Evolutionary conservation across 768 basidiomycete species (phyloP), one percentile per base, ranked within the genome.

Genomic region (Lactifluus piperatus): DNA sequence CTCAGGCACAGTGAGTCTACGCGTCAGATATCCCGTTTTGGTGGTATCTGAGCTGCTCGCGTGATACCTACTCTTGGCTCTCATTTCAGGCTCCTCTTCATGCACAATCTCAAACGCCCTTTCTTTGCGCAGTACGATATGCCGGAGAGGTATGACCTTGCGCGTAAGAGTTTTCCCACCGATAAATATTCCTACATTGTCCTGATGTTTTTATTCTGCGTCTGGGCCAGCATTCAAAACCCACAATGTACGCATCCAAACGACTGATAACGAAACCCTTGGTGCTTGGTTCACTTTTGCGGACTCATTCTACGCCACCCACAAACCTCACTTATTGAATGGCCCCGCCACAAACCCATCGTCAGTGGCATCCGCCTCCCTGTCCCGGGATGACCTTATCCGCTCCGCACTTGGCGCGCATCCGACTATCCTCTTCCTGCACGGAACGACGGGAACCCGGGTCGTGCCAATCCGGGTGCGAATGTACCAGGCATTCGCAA

Each of bases 271-370:
- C 58, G 80, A 86, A 54, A 79, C 77, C 0, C 70, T 97, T 41
- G 94, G 94, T n/a, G 87, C 91, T 14, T 94, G 91, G 91, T 91
- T 91, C 70, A 72, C 88, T 32, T 76, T 93, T 5, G 81, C 88
- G 1, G 84, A 91, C 54, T 65, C 74, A 2, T 79, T 79, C 66
- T 88, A 88, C 69, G 48, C 54, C 32, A 8, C 48, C 3, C 53
- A 60, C 34, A 60, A 60, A 37, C 14, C 47, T 2, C 48, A 79
- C 78, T 45, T 72, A 71, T 11, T 71, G 72, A 39, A 68, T 71
- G 0, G 71, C 79, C 24, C 72, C 76, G 3, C 62, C 67, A 18
- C 65, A 71, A 41, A 71, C 70, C 0, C 67, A 68, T 52, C 57
- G 4, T 55, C 46, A 0, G 22, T 11, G 0, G 8, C n/a, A 5